These are phyloP conservation scores for Daldinia vernicosa DNA, from an alignment of 495 filamentous ascomycete genomes.

Conservation along the genomic window DNA sequence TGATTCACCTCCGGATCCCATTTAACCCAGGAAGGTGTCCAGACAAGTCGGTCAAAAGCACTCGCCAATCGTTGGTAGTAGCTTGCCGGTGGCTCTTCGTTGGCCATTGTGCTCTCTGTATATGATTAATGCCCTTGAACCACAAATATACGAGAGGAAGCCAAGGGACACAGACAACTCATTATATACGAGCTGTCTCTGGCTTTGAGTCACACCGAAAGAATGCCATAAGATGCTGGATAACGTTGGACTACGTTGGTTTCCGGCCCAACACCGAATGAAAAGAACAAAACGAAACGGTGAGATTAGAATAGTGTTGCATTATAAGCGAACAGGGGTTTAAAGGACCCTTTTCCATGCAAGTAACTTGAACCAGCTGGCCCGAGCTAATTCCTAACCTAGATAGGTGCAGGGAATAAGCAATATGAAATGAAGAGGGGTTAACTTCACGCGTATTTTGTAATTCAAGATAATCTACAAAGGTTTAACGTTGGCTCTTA, in stretches of 20 bases:
- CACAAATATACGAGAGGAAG: not conserved
- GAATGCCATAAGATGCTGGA: not conserved
- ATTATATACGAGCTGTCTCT: slow-evolving; percentile 11
- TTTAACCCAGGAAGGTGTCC: slow-evolving; percentile 64
- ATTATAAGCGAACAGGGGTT: slow-evolving; percentile 10
- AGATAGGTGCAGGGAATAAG: not conserved
- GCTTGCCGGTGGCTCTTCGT: slow-evolving; percentile 6
- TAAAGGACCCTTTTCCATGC: not conserved
- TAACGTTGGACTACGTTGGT: slow-evolving; percentile 19
- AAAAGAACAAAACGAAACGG: not conserved
- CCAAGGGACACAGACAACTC: slow-evolving; percentile 3
- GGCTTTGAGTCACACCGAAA: slow-evolving; percentile 15
- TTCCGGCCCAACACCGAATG: slow-evolving; percentile 8
- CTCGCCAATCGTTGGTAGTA: not conserved
- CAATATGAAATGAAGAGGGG: not conserved
- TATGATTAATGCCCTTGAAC: not conserved
- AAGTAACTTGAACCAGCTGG: not conserved
- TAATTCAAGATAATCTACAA: not conserved
- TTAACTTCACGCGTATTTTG: not conserved
- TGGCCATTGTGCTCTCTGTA: slow-evolving; percentile 4
- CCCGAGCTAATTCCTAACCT: not conserved
- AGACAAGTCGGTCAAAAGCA: slow-evolving; percentile 38
- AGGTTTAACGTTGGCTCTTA: not conserved
- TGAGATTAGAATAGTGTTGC: slow-evolving; percentile 14
- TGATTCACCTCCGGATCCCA: slow-evolving; percentile 66